Conservation (phyloP, 2,329 filamentous ascomycete genomes). For the Seiridium unicorne region DNA sequence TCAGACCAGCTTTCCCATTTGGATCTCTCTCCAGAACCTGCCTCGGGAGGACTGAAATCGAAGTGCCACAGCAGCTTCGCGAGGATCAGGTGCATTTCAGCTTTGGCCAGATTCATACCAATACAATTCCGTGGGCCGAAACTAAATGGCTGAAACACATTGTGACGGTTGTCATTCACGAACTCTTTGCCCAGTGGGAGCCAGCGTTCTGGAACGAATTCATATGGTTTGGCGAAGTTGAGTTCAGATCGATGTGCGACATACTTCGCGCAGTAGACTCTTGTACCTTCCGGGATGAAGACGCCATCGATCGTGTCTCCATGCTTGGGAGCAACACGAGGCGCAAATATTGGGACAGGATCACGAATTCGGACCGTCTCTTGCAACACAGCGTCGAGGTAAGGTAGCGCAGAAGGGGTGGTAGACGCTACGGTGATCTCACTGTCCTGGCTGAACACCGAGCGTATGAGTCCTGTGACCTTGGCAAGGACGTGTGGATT, state of each 20-base stretch:
- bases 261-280: conserved; percentile 9
- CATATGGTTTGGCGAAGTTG: conserved; percentile 12
- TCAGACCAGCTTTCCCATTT: conserved; percentile 4
- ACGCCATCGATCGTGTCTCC: conserved; percentile 10
- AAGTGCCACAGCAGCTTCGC: conserved; percentile 33
- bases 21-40: neutral
- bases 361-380: conserved; percentile 14
- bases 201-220: conserved; percentile 18
- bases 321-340: conserved; percentile 4
- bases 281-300: conserved; percentile 12
- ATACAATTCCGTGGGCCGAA: conserved; percentile 14
- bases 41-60: conserved; percentile 23
- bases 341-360: conserved; percentile 10
- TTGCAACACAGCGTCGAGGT: conserved; percentile 11
- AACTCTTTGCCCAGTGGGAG: conserved; percentile 15
- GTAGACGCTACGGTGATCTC: conserved; percentile 17
- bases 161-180: neutral
- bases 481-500: conserved; percentile 19
- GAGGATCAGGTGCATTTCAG: conserved; percentile 33
- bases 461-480: conserved; percentile 20
- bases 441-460: conserved; percentile 15
- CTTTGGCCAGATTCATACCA: conserved; percentile 23
- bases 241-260: conserved; percentile 1
- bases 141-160: conserved; percentile 12
- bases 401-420: neutral